Base-by-base conservation (phyloP, 768 basidiomycete genomes). In the Astraeus odoratus region DNA sequence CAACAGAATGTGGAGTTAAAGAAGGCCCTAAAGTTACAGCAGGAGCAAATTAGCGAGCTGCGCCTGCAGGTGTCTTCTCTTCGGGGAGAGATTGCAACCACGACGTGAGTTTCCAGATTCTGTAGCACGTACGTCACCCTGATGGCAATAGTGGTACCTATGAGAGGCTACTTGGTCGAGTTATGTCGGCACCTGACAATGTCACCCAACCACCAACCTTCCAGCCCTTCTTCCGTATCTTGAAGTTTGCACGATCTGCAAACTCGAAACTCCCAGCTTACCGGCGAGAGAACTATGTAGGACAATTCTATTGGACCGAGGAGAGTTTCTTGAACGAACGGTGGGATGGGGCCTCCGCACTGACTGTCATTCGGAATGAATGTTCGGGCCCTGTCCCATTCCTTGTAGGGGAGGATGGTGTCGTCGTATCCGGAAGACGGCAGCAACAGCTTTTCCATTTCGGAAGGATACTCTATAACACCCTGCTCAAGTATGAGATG, bases 301-400 rank as follows among this genome's bases (percentile, higher is more conserved):
- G 44, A 4, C 44, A 46, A 20, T 46, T 39, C 24, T 46, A 46
- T 39, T 46, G 44, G 44, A 46, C 44, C 19, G 44, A 46, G 34
- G 39, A 40, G 16, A 39, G 38, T 15, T 46, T 46, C 38, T 22
- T 40, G 9, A 39, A 34, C 7, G 44, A 46, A 23, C 20, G 22
- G 8, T 39, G 25, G 13, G 26, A 36, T 25, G 39, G 44, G 16
- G 10, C 39, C n/a, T 46, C 39, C 8, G 24, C 3, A 7, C 5
- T 46, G 26, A 46, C 44, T 18, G 44, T 38, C 25, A 30, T 39
- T 34, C 38, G 38, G 15, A 25, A 46, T 8, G 30, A 27, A 24
- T 22, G 34, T 16, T 46, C 44, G 1, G 44, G 44, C 8, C 38
- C 39, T 25, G 8, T 46, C 13, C 31, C 44, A 8, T 46, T 46